Evolutionary conservation across 768 basidiomycete genomes (phyloP).

Genomic region (Neoboletus magnificus): DNA sequence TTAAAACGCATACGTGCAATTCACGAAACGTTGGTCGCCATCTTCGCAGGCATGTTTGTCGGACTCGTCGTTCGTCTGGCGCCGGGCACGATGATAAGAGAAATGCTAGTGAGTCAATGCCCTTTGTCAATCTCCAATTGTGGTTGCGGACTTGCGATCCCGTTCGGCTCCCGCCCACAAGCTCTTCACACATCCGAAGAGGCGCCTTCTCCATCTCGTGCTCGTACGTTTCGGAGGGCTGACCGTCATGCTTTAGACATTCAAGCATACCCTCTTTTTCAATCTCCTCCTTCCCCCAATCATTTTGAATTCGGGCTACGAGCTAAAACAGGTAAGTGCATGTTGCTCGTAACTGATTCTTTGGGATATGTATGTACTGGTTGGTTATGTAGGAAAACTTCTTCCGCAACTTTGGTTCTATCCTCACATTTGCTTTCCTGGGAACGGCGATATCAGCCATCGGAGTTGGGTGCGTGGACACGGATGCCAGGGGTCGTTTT

Average conservation of each 20-base stretch:
- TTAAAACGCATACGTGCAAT: slow-evolving; percentile 93
- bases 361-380: not conserved
- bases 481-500: not conserved
- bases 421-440: slow-evolving; percentile 87
- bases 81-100: slow-evolving; percentile 91
- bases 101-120: slow-evolving; percentile 85
- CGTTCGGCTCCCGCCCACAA: not conserved
- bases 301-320: slow-evolving; percentile 96
- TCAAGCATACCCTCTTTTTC: slow-evolving; percentile 96
- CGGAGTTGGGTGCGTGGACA: slow-evolving; percentile 78
- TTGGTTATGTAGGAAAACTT: slow-evolving; percentile 77
- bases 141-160: not conserved
- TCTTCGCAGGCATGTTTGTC: slow-evolving; percentile 95
- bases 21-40: slow-evolving; percentile 94
- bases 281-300: slow-evolving; percentile 98
- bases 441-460: slow-evolving; percentile 97
- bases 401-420: slow-evolving; percentile 97
- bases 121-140: not conserved
- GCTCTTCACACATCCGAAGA: not conserved
- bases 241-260: slow-evolving; percentile 56
- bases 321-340: slow-evolving; percentile 81
- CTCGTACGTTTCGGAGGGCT: not conserved
- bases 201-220: not conserved
- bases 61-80: slow-evolving; percentile 87
- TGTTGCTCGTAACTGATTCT: not conserved